Evolutionary conservation across 768 basidiomycete genomes (phyloP).

Genomic region (Lanmaoa rubissima): DNA sequence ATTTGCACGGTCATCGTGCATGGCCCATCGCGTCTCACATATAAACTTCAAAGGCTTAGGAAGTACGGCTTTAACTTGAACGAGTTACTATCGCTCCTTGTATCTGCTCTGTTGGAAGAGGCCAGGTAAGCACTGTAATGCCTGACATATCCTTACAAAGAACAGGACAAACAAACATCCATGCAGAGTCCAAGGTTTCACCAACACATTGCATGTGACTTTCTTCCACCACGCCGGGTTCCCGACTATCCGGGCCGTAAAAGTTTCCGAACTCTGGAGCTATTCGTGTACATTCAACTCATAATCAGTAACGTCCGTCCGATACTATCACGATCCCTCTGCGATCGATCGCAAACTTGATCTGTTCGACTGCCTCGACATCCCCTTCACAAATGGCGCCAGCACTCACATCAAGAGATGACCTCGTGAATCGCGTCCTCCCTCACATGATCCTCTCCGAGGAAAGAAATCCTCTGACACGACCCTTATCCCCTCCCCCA

Average conservation of each 20-base stretch:
- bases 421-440: constrained; percentile 29
- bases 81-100: background rate
- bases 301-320: too few species aligned
- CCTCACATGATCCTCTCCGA: constrained; percentile 35
- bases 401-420: constrained; percentile 17
- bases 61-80: background rate
- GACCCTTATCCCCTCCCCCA: constrained; percentile 20
- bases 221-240: background rate
- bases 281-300: background rate
- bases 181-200: background rate
- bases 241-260: background rate
- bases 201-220: background rate
- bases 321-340: background rate
- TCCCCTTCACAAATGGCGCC: constrained; percentile 3
- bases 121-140: background rate
- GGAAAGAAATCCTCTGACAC: constrained; percentile 34
- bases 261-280: background rate
- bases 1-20: too few species aligned
- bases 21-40: background rate
- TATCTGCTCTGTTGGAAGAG: too few species aligned
- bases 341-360: background rate
- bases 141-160: background rate
- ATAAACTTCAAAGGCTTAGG: background rate
- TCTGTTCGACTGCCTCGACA: background rate
- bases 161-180: background rate